Evolutionary conservation across 2,329 filamentous ascomycete species (phyloP), one percentile per base, ranked within the genome.

Genomic region (Beauveria brongniartii): DNA sequence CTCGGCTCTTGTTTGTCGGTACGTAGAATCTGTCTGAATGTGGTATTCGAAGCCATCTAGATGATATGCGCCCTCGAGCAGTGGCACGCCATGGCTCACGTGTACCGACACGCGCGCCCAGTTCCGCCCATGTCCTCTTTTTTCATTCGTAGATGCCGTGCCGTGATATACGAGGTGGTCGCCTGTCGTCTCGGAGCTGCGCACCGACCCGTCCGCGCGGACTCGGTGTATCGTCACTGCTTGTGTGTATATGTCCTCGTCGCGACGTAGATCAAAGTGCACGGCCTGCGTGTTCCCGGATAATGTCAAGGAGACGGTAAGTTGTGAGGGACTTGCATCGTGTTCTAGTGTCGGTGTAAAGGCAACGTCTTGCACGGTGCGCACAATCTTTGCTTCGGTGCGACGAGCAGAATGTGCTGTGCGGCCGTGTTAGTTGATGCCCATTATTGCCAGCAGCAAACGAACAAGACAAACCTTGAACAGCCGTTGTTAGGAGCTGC

Each of bases 11-110:
- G 58, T 58, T 41, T 37, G 28, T 26, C 46, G 46, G 22, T 65
- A 64, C 2, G 53, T 52, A 1, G 57, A 34, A 24, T 65, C 64
- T 2, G 60, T 55, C 43, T 63, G 52, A 12, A 65, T 53, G 41
- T 65, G 62, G 54, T 65, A 62, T 24, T 64, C 60, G 48, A 54
- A 47, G 53, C 62, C 64, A 37, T 64, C 46, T 1, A 64, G 16
- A 34, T 48, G 61, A 26, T 65, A 65, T 5, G 64, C 64, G 2
- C 64, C 64, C 28, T 65, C 57, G 5, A 62, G 20, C 0, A 65
- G 48, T 34, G 58, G 59, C 18, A 48, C 48, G 7, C 58, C 62
- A 14, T 59, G 37, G 20, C 47, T 43, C 5, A 53, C 24, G 12
- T 59, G 61, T 28, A 63, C 14, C 12, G 63, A 50, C 22, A 65